Conservation (phyloP, 2,329 filamentous ascomycete genomes). For the Fusarium clavum region DNA sequence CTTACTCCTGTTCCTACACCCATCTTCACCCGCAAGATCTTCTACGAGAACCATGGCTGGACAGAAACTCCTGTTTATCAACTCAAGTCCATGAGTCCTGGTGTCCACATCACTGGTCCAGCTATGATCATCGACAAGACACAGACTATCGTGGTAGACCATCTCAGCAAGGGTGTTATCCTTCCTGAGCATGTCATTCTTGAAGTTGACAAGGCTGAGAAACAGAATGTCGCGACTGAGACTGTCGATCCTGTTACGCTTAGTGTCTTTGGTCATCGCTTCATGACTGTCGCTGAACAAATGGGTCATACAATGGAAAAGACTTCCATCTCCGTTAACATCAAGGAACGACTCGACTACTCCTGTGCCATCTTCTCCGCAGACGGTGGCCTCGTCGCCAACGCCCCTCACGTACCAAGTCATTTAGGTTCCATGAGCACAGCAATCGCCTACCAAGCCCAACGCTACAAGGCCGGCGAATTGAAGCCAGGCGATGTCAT, state of each 20-base stretch:
- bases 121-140: slow-evolving; percentile 78
- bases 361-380: slow-evolving; percentile 82
- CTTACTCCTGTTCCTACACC: slow-evolving; percentile 28
- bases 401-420: slow-evolving; percentile 37
- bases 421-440: slow-evolving; percentile 41
- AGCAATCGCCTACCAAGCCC: slow-evolving; percentile 38
- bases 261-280: slow-evolving; percentile 80
- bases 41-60: slow-evolving; percentile 46
- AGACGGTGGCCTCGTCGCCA: slow-evolving; percentile 55
- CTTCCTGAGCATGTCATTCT: slow-evolving; percentile 52
- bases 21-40: slow-evolving; percentile 39
- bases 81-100: slow-evolving; percentile 37
- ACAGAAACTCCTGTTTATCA: slow-evolving; percentile 44
- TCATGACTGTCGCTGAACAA: slow-evolving; percentile 85
- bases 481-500: slow-evolving; percentile 39
- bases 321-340: slow-evolving; percentile 80
- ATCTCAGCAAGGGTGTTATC: slow-evolving; percentile 49
- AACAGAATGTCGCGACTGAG: slow-evolving; percentile 31
- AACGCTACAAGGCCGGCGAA: slow-evolving; percentile 36
- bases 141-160: slow-evolving; percentile 79
- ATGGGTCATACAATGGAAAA: slow-evolving; percentile 83
- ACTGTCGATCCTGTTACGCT: slow-evolving; percentile 78
- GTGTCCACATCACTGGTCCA: slow-evolving; percentile 61
- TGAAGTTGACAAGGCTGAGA: slow-evolving; percentile 45
- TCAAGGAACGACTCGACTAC: slow-evolving; percentile 83